A percentile compares a stretch with the other conserved stretches of the same genome.
Evolutionary conservation across 2,329 filamentous ascomycete genomes (phyloP).

Genomic region (Diatrype stigma): DNA sequence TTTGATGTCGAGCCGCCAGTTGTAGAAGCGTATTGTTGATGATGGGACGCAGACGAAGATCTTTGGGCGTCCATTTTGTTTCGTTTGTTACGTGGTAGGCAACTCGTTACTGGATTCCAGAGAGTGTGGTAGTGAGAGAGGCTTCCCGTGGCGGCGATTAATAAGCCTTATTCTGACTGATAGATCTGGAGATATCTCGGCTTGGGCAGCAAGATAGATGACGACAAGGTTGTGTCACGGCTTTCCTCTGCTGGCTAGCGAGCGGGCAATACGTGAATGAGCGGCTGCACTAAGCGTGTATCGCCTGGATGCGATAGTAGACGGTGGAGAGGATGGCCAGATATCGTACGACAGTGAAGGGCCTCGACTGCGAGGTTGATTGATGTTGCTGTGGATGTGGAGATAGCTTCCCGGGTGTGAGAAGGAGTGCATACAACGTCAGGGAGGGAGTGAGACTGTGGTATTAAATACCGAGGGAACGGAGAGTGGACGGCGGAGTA

Average conservation of each 20-base stretch:
- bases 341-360: not conserved
- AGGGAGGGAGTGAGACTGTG: too few species aligned
- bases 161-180: too few species aligned
- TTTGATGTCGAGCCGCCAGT: conserved; percentile 7
- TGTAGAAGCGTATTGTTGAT: conserved; percentile 11
- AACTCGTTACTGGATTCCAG: not conserved
- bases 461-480: not conserved
- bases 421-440: too few species aligned
- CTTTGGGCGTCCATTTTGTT: conserved; percentile 30
- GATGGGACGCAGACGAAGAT: conserved; percentile 19
- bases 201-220: too few species aligned
- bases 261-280: not conserved
- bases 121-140: conserved; percentile 5
- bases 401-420: not conserved
- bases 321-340: not conserved
- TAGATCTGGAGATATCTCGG: not conserved
- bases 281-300: not conserved
- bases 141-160: not conserved
- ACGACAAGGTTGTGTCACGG: not conserved
- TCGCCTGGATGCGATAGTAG: not conserved
- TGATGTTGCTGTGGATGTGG: not conserved
- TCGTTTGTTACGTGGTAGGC: not conserved
- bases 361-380: too few species aligned
- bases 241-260: not conserved
- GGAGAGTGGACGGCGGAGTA: not conserved